Evolutionary conservation across 2,329 filamentous ascomycete species (phyloP), one percentile per base, ranked within the genome.

Genomic region (Xylariales sp.): DNA sequence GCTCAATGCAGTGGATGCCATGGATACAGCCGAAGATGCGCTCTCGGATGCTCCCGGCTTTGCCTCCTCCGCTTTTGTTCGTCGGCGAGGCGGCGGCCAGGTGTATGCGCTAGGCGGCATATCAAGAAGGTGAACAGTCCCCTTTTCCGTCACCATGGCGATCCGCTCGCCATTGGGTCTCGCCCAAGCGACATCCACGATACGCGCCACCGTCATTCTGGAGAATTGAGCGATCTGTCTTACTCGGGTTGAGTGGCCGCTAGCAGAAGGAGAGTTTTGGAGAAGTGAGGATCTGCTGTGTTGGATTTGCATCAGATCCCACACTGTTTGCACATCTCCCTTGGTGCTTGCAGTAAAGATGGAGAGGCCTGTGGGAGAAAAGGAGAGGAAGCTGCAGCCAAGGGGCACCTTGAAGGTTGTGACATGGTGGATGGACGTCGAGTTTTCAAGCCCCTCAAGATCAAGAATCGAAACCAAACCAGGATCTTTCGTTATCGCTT

Each of bases 91-190:
- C 17, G 89, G 87, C 28, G 90, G 90, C 90, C 90, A 95, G 48
- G 85, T 81, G 51, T 90, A 91, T 5, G 88, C 87, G 45, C 80
- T 85, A 31, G 79, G 73, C 7, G 89, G 88, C 61, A 97, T 78
- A 48, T 95, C 87, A 47, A 95, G 83, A 29, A 97, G 77, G 62
- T 98, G 93, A 10, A 96, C 82, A 7, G 93, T 98, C n/a, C 91
- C 89, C 50, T 90, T 86, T 53, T 95, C 88, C 1, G 93, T 97
- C 18, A 96, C 81, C 65, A 98, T 82, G 2, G 90, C 91, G 27
- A 94, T 67, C 41, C 86, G 83, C 55, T 95, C 87, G 16, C 87
- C 88, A 40, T 83, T 82, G 4, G 87, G 87, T 38, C 78, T 76
- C 2, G 85, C 84, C 93, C 93, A 98, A 4, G 82, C 80, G 29